phyloP scores from a whole-genome alignment of 2,329 filamentous ascomycete genomes.

The Kalaharituber pfeilii region DNA sequence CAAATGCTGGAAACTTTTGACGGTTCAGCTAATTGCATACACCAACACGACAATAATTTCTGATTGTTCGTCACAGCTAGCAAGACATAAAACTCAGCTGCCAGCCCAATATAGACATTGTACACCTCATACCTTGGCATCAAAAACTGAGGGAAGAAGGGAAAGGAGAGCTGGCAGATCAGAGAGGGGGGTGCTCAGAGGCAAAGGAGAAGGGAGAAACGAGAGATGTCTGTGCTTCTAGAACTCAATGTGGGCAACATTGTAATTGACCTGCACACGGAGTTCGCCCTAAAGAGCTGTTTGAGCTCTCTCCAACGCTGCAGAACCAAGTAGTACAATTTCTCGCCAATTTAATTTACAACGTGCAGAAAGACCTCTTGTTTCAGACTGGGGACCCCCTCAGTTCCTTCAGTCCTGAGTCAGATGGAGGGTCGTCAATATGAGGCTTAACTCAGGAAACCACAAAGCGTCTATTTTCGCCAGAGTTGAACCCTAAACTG shows the following conservation, averaged over 20 bases:
- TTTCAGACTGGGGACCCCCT: conserved; percentile 93
- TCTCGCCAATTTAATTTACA: conserved; percentile 60
- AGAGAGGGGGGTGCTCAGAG: background rate
- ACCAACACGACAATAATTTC: too few relatives aligned
- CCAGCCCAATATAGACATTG: background rate
- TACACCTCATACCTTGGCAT: background rate
- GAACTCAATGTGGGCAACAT: conserved; percentile 78
- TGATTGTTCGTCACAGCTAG: background rate
- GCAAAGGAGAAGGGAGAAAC: background rate
- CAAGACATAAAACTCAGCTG: background rate
- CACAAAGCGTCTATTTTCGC: conserved; percentile 57
- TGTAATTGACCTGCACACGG: conserved; percentile 78
- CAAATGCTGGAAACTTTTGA: too few relatives aligned
- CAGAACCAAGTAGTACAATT: conserved; percentile 99
- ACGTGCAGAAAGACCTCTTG: conserved; percentile 84
- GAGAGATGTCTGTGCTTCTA: conserved; percentile 73
- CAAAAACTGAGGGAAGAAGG: background rate
- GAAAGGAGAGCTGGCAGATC: background rate
- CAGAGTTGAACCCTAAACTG: conserved; percentile 70
- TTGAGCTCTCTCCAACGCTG: conserved; percentile 98
- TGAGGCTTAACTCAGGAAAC: conserved; percentile 65
- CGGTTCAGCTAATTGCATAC: too few relatives aligned
- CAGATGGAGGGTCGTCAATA: conserved; percentile 83
- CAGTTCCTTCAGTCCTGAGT: conserved; percentile 64
- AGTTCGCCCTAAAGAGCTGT: conserved; percentile 78